A percentile compares a stretch with the other conserved stretches of the same genome.
Conservation (phyloP, 176 grass and related monocot species). For the Aegilops longissima region DNA sequence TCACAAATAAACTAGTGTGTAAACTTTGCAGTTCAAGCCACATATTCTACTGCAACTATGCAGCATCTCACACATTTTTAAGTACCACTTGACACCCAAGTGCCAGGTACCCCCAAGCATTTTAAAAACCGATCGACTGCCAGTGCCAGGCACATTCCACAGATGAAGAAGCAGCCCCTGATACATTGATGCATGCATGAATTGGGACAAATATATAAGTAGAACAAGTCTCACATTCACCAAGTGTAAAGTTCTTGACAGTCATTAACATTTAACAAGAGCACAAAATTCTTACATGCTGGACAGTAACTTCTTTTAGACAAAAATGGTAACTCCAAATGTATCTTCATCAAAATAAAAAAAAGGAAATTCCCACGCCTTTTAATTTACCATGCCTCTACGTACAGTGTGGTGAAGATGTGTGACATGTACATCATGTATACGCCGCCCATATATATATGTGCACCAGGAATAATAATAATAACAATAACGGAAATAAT, state of each 20-base stretch:
- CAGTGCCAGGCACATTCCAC: not conserved
- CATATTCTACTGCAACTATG: conserved; percentile 28
- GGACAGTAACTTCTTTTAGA: conserved; percentile 26
- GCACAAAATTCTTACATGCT: not conserved
- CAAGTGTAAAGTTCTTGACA: conserved; percentile 6
- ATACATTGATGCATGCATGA: not conserved
- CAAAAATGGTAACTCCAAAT: not conserved
- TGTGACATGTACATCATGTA: conserved; percentile 38
- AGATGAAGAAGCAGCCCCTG: not conserved
- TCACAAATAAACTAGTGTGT: not conserved
- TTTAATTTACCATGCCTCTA: conserved; percentile 26
- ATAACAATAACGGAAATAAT: not conserved
- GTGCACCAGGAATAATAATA: conserved; percentile 22
- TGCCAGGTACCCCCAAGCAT: too few species aligned
- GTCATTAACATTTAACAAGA: not conserved
- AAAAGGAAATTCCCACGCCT: conserved; percentile 23
- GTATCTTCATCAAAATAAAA: not conserved
- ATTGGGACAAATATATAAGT: not conserved
- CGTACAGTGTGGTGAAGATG: conserved; percentile 19
- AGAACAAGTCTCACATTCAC: conserved; percentile 6
- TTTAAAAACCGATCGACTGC: not conserved
- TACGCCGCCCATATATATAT: conserved; percentile 24
- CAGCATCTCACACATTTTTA: not conserved
- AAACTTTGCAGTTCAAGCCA: not conserved
- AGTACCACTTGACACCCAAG: not conserved